Base-by-base conservation (phyloP, 2,329 filamentous ascomycete genomes). In the Trematosphaeria pertusa region DNA sequence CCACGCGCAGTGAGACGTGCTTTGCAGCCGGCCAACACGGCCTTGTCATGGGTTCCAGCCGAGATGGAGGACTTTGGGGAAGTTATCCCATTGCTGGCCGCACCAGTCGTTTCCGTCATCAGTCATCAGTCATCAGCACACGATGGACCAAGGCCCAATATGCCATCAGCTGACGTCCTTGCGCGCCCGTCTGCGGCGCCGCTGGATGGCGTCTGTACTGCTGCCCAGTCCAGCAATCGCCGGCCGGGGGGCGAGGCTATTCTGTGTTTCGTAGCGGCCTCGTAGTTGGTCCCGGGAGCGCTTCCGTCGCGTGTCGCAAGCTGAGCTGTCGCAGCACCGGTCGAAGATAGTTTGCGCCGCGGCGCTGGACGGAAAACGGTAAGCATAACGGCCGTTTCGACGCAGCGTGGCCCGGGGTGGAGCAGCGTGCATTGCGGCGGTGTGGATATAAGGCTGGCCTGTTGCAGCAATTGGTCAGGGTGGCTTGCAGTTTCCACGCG, bases 401-500 rank as follows among this genome's bases (percentile, higher is more conserved):
- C 42, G 48, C 56, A 59, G 52, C 46, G 37, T 39, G 46, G 44
- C 42, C 24, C 40, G 39, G 32, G 40, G 37, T 34, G 49, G 42
- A 46, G 52, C 52, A 43, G 50, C 49, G 48, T 46, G 37, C 42
- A 35, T 51, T 55, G 57, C 62, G 55, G 64, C 65, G 60, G 65
- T 64, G 64, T 63, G 53, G 60, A 63, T 54, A 42, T 70, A 70
- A 70, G 67, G 69, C 67, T 71, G 67, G 65, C 46, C 24, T 48
- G 41, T 20, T 59, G 60, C 64, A 61, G 58, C 57, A 46, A 61
- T 62, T 57, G 61, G 55, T 48, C 50, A 56, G 62, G 58, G 58
- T 58, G 54, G 59, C 61, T 61, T 66, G 64, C 62, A 66, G 53
- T 56, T 64, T 59, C 67, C 69, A 70, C 69, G 69, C 66, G 67